Evolutionary conservation across 768 basidiomycete genomes (phyloP).

Genomic region (Trichaptum fuscoviolaceum): DNA sequence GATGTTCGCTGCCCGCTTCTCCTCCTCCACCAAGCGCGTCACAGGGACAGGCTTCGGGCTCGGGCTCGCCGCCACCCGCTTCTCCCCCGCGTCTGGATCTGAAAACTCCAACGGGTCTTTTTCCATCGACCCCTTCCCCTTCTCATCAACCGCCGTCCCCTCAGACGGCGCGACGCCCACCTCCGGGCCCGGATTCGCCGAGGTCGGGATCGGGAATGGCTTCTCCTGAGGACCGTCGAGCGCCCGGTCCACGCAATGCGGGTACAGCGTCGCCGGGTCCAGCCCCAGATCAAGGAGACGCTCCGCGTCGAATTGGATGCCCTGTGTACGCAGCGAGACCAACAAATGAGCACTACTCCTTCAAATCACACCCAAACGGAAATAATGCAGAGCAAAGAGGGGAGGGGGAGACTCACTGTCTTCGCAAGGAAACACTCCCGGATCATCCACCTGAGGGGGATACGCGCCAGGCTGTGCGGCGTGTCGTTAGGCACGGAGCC

Average conservation of each 20-base stretch:
- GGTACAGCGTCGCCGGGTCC: conserved; percentile 22
- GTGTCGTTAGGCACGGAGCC: conserved; percentile 21
- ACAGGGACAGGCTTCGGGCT: neutral
- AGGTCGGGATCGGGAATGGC: neutral
- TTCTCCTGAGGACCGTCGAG: neutral
- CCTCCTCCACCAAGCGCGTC: neutral
- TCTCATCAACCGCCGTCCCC: neutral
- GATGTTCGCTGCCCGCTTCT: neutral
- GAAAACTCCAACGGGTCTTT: neutral
- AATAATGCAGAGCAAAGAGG: neutral
- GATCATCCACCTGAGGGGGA: conserved; percentile 32
- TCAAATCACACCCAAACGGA: neutral
- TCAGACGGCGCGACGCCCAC: neutral
- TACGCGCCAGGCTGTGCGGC: conserved; percentile 21
- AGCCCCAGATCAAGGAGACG: conserved; percentile 19
- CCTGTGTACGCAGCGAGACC: conserved; percentile 10
- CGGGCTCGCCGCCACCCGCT: neutral
- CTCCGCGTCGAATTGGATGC: conserved; percentile 32
- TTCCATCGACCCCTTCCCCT: neutral
- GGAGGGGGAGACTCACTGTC: conserved; percentile 21
- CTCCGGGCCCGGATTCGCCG: neutral
- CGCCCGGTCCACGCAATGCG: conserved; percentile 13
- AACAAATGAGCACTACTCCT: no score
- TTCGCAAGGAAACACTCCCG: conserved; percentile 35
- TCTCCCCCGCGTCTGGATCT: neutral